Conservation (phyloP, 164 flowering plant species). For the Kalanchoe fedtschenkoi region DNA sequence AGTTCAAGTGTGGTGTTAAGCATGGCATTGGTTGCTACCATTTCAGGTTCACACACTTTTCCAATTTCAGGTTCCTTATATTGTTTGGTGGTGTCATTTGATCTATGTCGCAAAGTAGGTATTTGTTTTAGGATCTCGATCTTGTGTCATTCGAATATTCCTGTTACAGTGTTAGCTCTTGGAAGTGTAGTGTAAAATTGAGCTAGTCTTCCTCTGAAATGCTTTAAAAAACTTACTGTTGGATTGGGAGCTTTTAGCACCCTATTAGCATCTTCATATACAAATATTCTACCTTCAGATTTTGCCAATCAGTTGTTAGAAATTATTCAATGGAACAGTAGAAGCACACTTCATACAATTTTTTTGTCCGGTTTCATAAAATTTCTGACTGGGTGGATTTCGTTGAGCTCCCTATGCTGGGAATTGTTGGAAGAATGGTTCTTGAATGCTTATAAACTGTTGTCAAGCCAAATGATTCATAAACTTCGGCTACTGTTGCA, state of each 20-base stretch:
- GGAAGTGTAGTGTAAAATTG: too few species aligned
- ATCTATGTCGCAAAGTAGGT: too few species aligned
- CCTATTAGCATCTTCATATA: not conserved
- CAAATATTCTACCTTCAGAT: too few species aligned
- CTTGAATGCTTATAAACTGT: not conserved
- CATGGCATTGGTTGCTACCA: slow-evolving; percentile 91
- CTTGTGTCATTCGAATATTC: too few species aligned
- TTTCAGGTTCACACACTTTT: slow-evolving; percentile 50
- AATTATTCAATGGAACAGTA: not conserved
- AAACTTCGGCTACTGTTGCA: slow-evolving; percentile 11
- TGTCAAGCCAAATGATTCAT: not conserved
- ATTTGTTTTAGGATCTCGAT: too few species aligned
- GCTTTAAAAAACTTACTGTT: too few species aligned
- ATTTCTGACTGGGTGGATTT: not conserved
- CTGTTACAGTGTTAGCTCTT: too few species aligned
- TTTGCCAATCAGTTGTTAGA: not conserved
- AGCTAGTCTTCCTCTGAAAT: too few species aligned
- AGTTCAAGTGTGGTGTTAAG: slow-evolving; percentile 75
- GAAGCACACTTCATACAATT: not conserved
- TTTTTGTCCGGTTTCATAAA: not conserved
- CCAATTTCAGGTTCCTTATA: not conserved
- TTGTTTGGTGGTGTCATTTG: not conserved
- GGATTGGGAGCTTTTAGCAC: not conserved
- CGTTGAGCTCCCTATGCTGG: too few species aligned
- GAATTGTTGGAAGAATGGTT: not conserved